Evolutionary conservation across 2,329 filamentous ascomycete genomes (phyloP), one percentile per base, ranked within the genome.

Genomic region (Cladophialophora chaetospira): DNA sequence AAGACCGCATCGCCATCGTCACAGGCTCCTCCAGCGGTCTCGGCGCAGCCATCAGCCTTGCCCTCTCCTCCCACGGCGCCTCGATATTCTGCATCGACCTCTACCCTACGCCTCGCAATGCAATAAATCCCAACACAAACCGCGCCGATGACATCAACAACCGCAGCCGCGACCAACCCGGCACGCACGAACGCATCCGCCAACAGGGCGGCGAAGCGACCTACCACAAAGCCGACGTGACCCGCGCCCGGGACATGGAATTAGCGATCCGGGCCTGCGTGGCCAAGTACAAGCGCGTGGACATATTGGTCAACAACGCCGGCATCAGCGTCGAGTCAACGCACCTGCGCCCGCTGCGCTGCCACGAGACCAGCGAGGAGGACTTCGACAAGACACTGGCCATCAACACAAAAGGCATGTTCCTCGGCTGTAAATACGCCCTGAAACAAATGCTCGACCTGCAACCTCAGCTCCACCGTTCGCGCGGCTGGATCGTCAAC

Each of bases 341-440:
- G 6, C 53, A 60, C 23, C 8, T 54, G 19, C 56, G 55, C n/a
- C 40, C 52, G 2, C 42, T 65, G 23, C 44, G 58, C 9, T 55
- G 49, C 31, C 55, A 65, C 52, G 61, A 63, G 60, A 63, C 63
- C 4, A 40, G 26, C 29, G 91, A 96, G 77, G 86, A 84, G 67
- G 92, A 96, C 77, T 97, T 91, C 91, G 91, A 97, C 69, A 77
- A 94, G 64, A 96, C 92, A 3, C 90, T 95, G 62, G 86, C 85
- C 71, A 94, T 96, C 79, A 96, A 97, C 75, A 91, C 96, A 73
- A 96, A 96, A 83, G 92, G 91, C 44, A 91, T 96, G 19, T 96
- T 91, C 90, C 96, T 85, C 71, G 92, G 92, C 58, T 88, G 86
- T 82, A 97, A 96, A 80, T 90, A 96, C 73, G 91, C 91, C 5